A percentile compares a stretch with the other conserved stretches of the same genome.
phyloP scores from a whole-genome alignment of 371 early-diverging fungal species.

The Syncephalastrum monosporum region DNA sequence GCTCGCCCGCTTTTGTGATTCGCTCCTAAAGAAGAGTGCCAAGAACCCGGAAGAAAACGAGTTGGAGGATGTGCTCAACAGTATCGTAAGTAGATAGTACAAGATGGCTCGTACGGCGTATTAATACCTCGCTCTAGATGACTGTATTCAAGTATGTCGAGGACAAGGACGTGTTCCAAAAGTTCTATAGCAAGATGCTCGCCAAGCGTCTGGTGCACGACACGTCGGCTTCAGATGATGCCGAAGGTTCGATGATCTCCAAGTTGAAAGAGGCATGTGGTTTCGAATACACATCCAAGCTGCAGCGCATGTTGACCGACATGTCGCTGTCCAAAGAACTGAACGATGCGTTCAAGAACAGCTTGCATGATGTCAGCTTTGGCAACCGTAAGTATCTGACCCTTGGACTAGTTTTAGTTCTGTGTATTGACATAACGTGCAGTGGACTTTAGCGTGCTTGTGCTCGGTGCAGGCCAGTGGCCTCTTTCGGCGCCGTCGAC shows the following conservation, averaged over 20 bases:
- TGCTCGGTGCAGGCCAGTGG: constrained; percentile 88
- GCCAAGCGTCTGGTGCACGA: constrained; percentile 86
- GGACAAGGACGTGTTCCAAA: constrained; percentile 94
- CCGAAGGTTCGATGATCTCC: constrained; percentile 84
- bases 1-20: constrained; percentile 84
- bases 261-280: constrained; percentile 89
- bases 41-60: constrained; percentile 83
- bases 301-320: constrained; percentile 93
- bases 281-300: constrained; percentile 87
- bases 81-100: constrained; percentile 57
- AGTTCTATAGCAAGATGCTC: constrained; percentile 86
- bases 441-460: constrained; percentile 84
- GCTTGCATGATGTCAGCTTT: constrained; percentile 41
- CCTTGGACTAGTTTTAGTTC: neutral
- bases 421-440: constrained; percentile 4
- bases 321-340: constrained; percentile 78
- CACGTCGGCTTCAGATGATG: constrained; percentile 79
- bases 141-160: constrained; percentile 86
- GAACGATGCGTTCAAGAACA: constrained; percentile 62
- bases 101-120: too few species aligned
- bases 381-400: constrained; percentile 27
- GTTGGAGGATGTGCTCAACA: constrained; percentile 83
- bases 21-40: constrained; percentile 80
- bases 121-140: too few species aligned
- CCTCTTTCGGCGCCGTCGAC: constrained; percentile 81